Evolutionary conservation across 1,284 basidiomycete species (phyloP).

Genomic region (Papiliotrema nemorosa): DNA sequence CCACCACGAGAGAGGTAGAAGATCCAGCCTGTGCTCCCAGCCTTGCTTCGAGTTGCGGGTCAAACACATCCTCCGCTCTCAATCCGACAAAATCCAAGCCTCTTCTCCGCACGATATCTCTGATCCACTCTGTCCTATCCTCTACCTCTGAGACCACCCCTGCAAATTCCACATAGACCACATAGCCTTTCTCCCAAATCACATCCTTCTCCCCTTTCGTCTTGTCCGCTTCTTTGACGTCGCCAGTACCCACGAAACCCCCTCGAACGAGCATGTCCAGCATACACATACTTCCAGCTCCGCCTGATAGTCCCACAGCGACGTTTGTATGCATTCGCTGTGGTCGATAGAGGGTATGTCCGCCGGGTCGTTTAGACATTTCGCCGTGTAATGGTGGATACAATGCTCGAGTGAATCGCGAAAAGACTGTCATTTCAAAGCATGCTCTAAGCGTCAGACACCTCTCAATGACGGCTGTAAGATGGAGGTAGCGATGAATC

Average conservation of each 20-base stretch:
- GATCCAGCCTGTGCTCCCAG: too few relatives aligned
- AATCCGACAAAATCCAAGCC: slow-evolving; percentile 29
- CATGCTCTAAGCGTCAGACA: slow-evolving; percentile 19
- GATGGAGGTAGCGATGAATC: neutral
- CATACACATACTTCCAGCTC: slow-evolving; percentile 41
- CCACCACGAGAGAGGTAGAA: slow-evolving; percentile 10
- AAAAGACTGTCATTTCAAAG: slow-evolving; percentile 25
- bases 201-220: slow-evolving; percentile 32
- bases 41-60: slow-evolving; percentile 13
- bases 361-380: slow-evolving; percentile 1
- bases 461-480: neutral
- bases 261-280: slow-evolving; percentile 28
- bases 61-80: slow-evolving; percentile 43
- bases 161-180: slow-evolving; percentile 45
- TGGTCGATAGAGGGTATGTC: slow-evolving; percentile 18
- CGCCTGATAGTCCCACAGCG: slow-evolving; percentile 37
- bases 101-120: slow-evolving; percentile 14
- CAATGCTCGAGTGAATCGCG: slow-evolving; percentile 24
- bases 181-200: slow-evolving; percentile 38
- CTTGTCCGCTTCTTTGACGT: slow-evolving; percentile 19
- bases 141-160: slow-evolving; percentile 15
- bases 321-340: slow-evolving; percentile 20
- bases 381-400: slow-evolving; percentile 28
- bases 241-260: slow-evolving; percentile 27
- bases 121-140: slow-evolving; percentile 20